Conservation (phyloP, 2,329 filamentous ascomycete genomes). For the Trichoderma citrinoviride region DNA sequence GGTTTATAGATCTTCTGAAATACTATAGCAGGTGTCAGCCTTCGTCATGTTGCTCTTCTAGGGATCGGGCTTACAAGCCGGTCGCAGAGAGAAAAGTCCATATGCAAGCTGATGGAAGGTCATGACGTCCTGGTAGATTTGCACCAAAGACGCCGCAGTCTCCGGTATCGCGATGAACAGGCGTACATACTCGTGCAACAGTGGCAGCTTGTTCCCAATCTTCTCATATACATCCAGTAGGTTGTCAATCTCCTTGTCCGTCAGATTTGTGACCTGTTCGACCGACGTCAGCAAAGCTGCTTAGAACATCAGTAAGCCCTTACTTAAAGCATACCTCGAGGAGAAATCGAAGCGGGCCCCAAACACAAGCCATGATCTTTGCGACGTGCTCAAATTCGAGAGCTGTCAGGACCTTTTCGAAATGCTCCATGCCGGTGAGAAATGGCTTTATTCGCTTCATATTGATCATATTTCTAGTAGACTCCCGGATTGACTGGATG, state of each 20-base stretch:
- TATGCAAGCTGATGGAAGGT: not conserved
- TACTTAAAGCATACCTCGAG: not conserved
- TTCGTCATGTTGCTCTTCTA: fast-evolving
- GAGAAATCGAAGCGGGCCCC: not conserved
- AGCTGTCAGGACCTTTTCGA: not conserved
- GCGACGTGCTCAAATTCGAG: not conserved
- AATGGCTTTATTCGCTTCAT: not conserved
- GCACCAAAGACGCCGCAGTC: not conserved
- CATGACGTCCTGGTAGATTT: not conserved
- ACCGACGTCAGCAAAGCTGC: not conserved
- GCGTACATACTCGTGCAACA: not conserved
- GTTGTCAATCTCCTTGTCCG: not conserved
- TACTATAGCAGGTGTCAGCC: not conserved
- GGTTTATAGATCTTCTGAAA: not conserved
- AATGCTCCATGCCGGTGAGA: not conserved
- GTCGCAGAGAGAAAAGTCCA: not conserved
- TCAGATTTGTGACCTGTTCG: not conserved
- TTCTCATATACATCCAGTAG: slow-evolving; percentile 1
- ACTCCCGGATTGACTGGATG: not conserved
- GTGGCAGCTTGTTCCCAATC: not conserved
- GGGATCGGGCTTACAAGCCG: not conserved
- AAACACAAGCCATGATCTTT: not conserved
- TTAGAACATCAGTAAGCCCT: not conserved
- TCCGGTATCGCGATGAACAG: not conserved
- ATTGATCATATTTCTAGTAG: not conserved